Evolutionary conservation across 2,329 filamentous ascomycete species (phyloP).

Genomic region (Calonectria hongkongensis): DNA sequence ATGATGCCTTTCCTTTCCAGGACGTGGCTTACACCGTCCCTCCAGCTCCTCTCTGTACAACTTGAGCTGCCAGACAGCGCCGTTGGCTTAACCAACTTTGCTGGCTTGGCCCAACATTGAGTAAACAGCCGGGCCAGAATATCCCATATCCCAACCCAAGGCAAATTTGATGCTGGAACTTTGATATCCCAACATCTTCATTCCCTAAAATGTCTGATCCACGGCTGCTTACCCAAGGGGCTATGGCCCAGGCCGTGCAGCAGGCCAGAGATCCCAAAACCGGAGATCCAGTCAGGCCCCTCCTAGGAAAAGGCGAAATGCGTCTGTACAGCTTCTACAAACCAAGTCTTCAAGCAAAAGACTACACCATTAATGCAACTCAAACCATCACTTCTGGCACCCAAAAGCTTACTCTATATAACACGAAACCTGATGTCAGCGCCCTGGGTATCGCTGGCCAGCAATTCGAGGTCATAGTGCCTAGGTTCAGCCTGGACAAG

Average conservation of each 20-base stretch:
- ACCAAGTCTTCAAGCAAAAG: background rate
- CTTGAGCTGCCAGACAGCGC: background rate
- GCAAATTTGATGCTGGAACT: background rate
- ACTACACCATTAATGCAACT: conserved; percentile 1
- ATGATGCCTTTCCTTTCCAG: background rate
- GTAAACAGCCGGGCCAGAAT: background rate
- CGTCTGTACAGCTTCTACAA: background rate
- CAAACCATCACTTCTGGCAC: background rate
- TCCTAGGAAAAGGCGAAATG: conserved; percentile 1
- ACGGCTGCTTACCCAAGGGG: background rate
- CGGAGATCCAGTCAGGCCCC: background rate
- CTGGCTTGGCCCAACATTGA: background rate
- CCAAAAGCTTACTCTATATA: background rate
- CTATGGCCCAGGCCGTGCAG: conserved; percentile 8
- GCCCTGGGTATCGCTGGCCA: background rate
- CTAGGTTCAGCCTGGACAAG: background rate
- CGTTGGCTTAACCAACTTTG: no score
- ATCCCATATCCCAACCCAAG: background rate
- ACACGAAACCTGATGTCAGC: background rate
- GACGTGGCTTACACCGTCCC: background rate
- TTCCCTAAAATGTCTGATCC: conserved; percentile 1
- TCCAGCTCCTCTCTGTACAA: background rate
- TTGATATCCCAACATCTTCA: background rate
- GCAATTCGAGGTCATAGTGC: conserved; percentile 5
- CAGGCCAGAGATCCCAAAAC: background rate